Percentiles rank a stretch among this genome's conserved stretches.
phyloP scores from a whole-genome alignment of 768 basidiomycete species.

The Termitomyces sp. region DNA sequence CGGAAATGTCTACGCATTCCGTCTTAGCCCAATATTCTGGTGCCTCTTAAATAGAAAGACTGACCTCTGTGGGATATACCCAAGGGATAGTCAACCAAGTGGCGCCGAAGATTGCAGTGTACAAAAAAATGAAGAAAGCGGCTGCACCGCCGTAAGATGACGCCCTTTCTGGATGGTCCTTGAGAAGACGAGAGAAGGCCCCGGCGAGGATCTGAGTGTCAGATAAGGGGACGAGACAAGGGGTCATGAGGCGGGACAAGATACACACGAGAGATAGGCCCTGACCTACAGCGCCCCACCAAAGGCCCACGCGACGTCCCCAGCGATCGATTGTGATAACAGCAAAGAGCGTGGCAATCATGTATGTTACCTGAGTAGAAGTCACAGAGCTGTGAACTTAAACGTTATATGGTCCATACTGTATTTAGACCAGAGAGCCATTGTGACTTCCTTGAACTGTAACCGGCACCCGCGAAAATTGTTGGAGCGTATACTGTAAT shows the following conservation, averaged over 20 bases:
- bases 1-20: constrained; percentile 29
- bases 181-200: constrained; percentile 33
- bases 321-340: constrained; percentile 37
- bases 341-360: constrained; percentile 33
- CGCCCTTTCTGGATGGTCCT: constrained; percentile 33
- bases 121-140: constrained; percentile 37
- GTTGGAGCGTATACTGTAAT: constrained; percentile 41
- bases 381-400: not conserved
- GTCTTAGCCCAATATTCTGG: not conserved
- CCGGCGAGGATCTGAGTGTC: constrained; percentile 30
- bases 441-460: constrained; percentile 33
- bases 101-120: constrained; percentile 37
- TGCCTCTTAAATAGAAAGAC: not conserved
- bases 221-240: not conserved
- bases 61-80: constrained; percentile 26
- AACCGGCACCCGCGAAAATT: constrained; percentile 38
- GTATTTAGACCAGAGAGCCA: constrained; percentile 41
- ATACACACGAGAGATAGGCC: constrained; percentile 22
- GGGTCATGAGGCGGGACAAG: not conserved
- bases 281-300: constrained; percentile 40
- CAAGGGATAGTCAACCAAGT: constrained; percentile 42
- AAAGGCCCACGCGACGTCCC: constrained; percentile 36
- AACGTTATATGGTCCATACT: constrained; percentile 15
- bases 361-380: constrained; percentile 30
- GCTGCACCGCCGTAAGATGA: constrained; percentile 34